Base-by-base conservation (phyloP, 2,329 filamentous ascomycete genomes). In the Cladosporium cucumerinum region DNA sequence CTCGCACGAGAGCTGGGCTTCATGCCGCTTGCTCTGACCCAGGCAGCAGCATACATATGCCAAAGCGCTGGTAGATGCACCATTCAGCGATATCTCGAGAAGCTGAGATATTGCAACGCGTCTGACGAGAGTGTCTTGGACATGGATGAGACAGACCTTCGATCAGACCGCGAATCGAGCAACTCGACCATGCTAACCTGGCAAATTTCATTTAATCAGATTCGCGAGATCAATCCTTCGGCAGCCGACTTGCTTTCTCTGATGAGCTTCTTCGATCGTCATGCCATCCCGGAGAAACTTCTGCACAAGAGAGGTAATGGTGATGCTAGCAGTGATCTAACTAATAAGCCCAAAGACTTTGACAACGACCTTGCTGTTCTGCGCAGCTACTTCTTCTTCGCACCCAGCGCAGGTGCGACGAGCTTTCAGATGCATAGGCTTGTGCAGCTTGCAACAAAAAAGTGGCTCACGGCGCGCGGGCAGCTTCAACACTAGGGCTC, bases 261-360 rank as follows among this genome's bases (percentile, higher is more conserved):
- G 8, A 79, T 83, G 78, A 81, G 80, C 72, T 78, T 80, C 65
- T 83, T 80, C 67, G 75, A 83, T 62, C 71, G 72, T 14, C 64
- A 67, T 26, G 51, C 57, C 1, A 70, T 70, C 25, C 68, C 64
- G 7, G 67, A 68, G 25, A 21, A 16, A 10, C 6, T 51, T 3
- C 4, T 51, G 14, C 48, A 28, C 3, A 28, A 51, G 14, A 28
- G 48, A 51, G 48, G 18, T 3, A 55, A 30, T 7, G 28, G n/a
- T 18, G 18, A 54, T 18, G 52, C 30, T 23, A 49, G n/a, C 46
- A 16, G n/a, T 25, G 46, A 12, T 21, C 23, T 25, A 23, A n/a
- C 28, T 1, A 30, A 32, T 21, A n/a, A 12, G n/a, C 5, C 16
- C 21, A 70, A 75, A 66, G 69, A 74, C 5, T 63, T 63, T 25